phyloP scores from a whole-genome alignment of 768 basidiomycete genomes.

The Holtermannia corniformis region DNA sequence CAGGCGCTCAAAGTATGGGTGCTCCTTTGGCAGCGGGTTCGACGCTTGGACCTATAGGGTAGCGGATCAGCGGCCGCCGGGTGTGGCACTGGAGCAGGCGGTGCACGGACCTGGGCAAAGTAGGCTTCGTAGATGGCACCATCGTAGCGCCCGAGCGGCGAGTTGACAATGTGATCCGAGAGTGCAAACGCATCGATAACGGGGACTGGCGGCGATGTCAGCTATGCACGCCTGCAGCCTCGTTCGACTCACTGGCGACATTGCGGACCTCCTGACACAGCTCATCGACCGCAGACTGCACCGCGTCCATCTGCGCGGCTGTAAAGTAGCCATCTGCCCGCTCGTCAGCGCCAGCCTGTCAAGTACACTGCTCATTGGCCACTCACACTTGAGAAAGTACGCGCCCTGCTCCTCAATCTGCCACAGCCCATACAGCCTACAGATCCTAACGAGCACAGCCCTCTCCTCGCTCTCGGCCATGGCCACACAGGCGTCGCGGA shows the following conservation, averaged over 20 bases:
- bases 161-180: slow-evolving; percentile 43
- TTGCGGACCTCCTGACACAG: slow-evolving; percentile 33
- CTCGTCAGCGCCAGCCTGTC: slow-evolving; percentile 5
- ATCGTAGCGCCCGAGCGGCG: slow-evolving; percentile 44
- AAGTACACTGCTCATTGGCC: background rate
- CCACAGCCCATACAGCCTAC: slow-evolving; percentile 43
- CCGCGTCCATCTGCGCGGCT: slow-evolving; percentile 34
- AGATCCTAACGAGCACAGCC: slow-evolving; percentile 38
- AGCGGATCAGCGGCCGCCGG: slow-evolving; percentile 1
- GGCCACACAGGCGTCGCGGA: slow-evolving; percentile 40
- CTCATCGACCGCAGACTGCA: slow-evolving; percentile 31
- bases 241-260: slow-evolving; percentile 30
- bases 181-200: slow-evolving; percentile 41
- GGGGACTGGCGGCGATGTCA: slow-evolving; percentile 19
- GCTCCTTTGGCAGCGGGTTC: slow-evolving; percentile 43
- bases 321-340: slow-evolving; percentile 37
- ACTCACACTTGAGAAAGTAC: slow-evolving; percentile 44
- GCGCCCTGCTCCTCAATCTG: slow-evolving; percentile 45
- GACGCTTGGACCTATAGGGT: slow-evolving; percentile 42
- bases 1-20: slow-evolving; percentile 45
- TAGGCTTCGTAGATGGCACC: slow-evolving; percentile 45
- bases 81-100: background rate
- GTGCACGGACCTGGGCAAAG: slow-evolving; percentile 44
- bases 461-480: slow-evolving; percentile 35
- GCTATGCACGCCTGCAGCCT: background rate